Evolutionary conservation across 2,329 filamentous ascomycete species (phyloP), one percentile per base, ranked within the genome.

Genomic region (Kalmusia sp.): DNA sequence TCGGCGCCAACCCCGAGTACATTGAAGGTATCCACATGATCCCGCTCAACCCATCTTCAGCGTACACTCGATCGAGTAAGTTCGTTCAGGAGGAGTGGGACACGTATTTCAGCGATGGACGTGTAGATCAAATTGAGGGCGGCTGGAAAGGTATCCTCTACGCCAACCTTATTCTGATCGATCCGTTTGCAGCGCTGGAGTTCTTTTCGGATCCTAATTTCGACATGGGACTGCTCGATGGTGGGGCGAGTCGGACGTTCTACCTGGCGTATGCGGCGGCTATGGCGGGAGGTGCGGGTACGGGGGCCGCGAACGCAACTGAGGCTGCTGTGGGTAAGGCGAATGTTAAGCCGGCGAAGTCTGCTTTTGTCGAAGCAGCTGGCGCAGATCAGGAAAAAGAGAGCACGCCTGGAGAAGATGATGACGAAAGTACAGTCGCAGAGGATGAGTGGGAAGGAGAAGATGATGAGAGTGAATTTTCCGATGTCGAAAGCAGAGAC

Each of bases 81-180:
- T 97, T 98, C 68, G 92, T 96, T 5, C 75, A 78, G 34, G 85
- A 96, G 75, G 93, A 76, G 43, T 76, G 72, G 72, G 79, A 88
- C 31, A 82, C 85, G 4, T 93, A 89, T 70, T 98, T 98, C 71
- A 83, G 83, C 52, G 79, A 86, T 21, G 87, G 87, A 0, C 84
- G 89, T 11, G 86, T 84, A 1, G 84, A 90, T 49, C 72, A 78
- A 0, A 85, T 92, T 4, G 75, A 79, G 6, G 90, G 89, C 39
- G 91, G 92, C 1, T 98, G 95, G 95, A 90, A 84, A 71, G 90
- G 92, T 1, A 87, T 98, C 24, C 76, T 98, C 21, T 93, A 89
- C 66, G 91, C 87, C 25, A 98, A 95, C 71, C 83, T 91, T 44
- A 92, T 91, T 0, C 86, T 93, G 8, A 82, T 93, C 45, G 85